Evolutionary conservation across 2,329 filamentous ascomycete genomes (phyloP).

Genomic region (Leptographium wingfieldii): DNA sequence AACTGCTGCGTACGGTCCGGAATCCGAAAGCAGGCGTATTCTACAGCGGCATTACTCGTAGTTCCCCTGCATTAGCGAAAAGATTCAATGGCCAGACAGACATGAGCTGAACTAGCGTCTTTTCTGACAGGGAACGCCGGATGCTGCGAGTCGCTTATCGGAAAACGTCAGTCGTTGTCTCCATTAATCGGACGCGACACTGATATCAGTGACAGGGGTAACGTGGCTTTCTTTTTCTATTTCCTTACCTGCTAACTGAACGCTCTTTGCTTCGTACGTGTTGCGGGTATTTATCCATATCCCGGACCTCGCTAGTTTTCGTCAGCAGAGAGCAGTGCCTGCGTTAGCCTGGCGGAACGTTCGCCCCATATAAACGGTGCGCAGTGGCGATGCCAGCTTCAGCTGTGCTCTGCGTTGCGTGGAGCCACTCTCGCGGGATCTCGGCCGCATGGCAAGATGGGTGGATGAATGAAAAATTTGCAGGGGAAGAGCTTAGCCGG

Average conservation of each 20-base stretch:
- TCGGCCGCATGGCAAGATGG: neutral
- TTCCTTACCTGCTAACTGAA: neutral
- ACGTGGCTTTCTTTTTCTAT: neutral
- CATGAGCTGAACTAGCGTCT: neutral
- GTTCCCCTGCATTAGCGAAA: neutral
- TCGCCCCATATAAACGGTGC: neutral
- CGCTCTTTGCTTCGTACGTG: neutral
- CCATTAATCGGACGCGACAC: neutral
- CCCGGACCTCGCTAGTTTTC: neutral
- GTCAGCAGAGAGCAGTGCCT: neutral
- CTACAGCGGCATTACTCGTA: neutral
- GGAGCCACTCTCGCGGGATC: neutral
- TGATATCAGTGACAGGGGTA: neutral
- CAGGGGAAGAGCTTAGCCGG: neutral
- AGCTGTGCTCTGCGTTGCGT: neutral
- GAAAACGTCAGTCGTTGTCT: neutral
- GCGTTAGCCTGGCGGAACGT: neutral
- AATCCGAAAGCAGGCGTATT: neutral
- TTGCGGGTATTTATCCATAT: neutral
- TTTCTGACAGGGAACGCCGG: neutral
- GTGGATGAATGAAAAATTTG: neutral
- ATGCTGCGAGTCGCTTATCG: neutral
- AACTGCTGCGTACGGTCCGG: neutral
- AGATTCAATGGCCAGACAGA: neutral
- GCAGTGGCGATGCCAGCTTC: neutral